These are phyloP conservation scores for Lepiota venenata DNA, from an alignment of 768 basidiomycete species.

Conservation along the genomic window DNA sequence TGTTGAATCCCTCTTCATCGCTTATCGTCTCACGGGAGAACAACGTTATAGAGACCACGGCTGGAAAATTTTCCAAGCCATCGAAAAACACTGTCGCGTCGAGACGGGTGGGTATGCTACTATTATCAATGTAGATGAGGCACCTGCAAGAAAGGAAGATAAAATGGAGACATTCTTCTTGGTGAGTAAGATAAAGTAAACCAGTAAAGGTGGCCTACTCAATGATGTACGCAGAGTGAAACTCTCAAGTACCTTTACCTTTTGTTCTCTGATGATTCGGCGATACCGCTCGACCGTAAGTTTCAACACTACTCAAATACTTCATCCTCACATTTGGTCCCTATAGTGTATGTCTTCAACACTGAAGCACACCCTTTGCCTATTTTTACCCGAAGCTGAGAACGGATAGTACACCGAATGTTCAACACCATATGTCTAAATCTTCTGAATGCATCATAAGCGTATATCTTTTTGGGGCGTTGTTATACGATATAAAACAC, in stretches of 20 bases:
- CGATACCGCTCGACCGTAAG: slow-evolving; percentile 75
- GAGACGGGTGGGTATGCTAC: slow-evolving; percentile 82
- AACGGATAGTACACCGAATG: neutral
- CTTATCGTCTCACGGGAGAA: slow-evolving; percentile 87
- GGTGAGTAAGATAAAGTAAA: slow-evolving; percentile 42
- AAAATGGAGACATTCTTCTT: slow-evolving; percentile 97
- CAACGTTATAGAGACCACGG: slow-evolving; percentile 75
- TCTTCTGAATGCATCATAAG: slow-evolving; percentile 4
- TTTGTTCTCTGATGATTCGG: slow-evolving; percentile 70
- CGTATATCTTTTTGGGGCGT: slow-evolving; percentile 1
- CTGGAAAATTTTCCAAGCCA: slow-evolving; percentile 88
- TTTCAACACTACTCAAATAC: slow-evolving; percentile 14
- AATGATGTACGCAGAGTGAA: slow-evolving; percentile 56
- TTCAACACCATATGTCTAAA: neutral
- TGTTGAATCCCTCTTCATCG: slow-evolving; percentile 89
- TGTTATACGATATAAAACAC: slow-evolving; percentile 9
- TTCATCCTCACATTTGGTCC: neutral
- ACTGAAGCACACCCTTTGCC: slow-evolving; percentile 74
- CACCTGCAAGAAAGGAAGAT: slow-evolving; percentile 68
- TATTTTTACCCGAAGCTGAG: slow-evolving; percentile 47
- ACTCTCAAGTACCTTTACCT: slow-evolving; percentile 91
- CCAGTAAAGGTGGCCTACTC: neutral
- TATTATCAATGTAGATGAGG: slow-evolving; percentile 79
- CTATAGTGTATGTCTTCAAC: slow-evolving; percentile 82
- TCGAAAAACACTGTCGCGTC: slow-evolving; percentile 77